Evolutionary conservation across 2,329 filamentous ascomycete species (phyloP), one percentile per base, ranked within the genome.

Genomic region (Boeremia exigua): DNA sequence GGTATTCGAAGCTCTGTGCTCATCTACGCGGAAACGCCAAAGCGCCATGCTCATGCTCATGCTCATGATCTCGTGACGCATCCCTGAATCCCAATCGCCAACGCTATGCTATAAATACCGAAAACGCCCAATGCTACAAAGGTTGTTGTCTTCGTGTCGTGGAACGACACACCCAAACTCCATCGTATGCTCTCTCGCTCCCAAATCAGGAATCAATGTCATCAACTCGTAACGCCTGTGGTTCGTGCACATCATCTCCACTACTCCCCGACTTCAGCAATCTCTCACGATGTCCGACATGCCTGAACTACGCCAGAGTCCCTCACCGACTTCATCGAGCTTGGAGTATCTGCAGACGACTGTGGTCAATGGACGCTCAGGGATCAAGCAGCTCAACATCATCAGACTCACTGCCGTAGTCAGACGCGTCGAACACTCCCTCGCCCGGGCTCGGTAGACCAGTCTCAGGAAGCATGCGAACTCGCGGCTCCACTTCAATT

Each of bases 351-450:
- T 33, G 40, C 10, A 27, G 25, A 12, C 17, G 25, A 10, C 5
- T 7, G 36, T 29, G n/a, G 29, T 48, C 25, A 54, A 54, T n/a
- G 7, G 27, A n/a, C 3, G 12, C 28, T 48, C 37, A 55, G 7
- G 34, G 42, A 5, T 67, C 68, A 59, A 64, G 59, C 8, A 67
- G 54, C 15, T 73, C 67, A 23, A 62, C 65, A 15, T 69, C 63
- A 53, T 74, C 72, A 43, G 73, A 75, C 60, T 75, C 72, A 67
- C 68, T 74, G 8, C 66, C 71, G 62, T 73, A 75, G 51, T 75
- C 72, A 4, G 72, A 75, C n/a, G 71, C 66, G 33, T 74, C 72
- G 40, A 70, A 72, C 5, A 62, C 52, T 14, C 38, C 54, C 36
- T 73, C 73, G 7, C 59, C 70, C 30, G 71, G 73, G 11, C 69